phyloP scores from a whole-genome alignment of 1,284 basidiomycete species.

The Trichosporon sp. region DNA sequence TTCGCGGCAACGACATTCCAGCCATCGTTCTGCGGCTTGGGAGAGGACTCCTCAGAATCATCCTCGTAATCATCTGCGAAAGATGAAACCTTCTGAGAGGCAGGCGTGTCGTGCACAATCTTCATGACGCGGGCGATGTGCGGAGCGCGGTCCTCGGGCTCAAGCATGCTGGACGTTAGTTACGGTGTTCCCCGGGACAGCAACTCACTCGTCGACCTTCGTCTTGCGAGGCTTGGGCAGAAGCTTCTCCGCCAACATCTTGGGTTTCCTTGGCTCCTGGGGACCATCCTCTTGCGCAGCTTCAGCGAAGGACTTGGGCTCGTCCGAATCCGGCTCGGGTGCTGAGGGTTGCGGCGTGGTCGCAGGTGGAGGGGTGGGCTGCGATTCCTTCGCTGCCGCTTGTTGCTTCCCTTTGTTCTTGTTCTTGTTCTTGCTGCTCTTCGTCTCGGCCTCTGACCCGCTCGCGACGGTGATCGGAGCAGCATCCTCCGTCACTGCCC shows the following conservation, averaged over 20 bases:
- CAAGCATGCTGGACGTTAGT: slow-evolving; percentile 48
- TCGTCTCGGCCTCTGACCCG: slow-evolving; percentile 21
- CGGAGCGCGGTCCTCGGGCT: slow-evolving; percentile 47
- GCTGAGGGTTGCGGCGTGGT: not conserved
- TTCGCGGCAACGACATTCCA: slow-evolving; percentile 50
- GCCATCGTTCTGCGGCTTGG: slow-evolving; percentile 39
- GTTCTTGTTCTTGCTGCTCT: slow-evolving; percentile 22
- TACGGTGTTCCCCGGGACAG: not conserved
- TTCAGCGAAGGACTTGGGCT: slow-evolving; percentile 9
- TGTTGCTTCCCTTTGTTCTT: slow-evolving; percentile 24
- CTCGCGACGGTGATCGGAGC: slow-evolving; percentile 7
- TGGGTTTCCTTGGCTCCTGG: slow-evolving; percentile 35
- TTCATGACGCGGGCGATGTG: slow-evolving; percentile 52
- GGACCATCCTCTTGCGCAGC: slow-evolving; percentile 9
- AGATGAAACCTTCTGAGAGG: slow-evolving; percentile 28
- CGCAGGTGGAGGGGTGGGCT: not conserved
- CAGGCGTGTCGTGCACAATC: slow-evolving; percentile 29
- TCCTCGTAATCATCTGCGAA: slow-evolving; percentile 35
- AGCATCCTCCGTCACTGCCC: slow-evolving; percentile 5
- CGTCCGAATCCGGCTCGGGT: not conserved
- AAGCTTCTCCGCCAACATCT: slow-evolving; percentile 51
- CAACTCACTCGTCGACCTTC: slow-evolving; percentile 53
- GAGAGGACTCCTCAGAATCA: slow-evolving; percentile 23
- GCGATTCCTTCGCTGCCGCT: not conserved
- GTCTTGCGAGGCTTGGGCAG: slow-evolving; percentile 50